Base-by-base conservation (phyloP, 306 rosid species). In the Cicer bijugum region DNA sequence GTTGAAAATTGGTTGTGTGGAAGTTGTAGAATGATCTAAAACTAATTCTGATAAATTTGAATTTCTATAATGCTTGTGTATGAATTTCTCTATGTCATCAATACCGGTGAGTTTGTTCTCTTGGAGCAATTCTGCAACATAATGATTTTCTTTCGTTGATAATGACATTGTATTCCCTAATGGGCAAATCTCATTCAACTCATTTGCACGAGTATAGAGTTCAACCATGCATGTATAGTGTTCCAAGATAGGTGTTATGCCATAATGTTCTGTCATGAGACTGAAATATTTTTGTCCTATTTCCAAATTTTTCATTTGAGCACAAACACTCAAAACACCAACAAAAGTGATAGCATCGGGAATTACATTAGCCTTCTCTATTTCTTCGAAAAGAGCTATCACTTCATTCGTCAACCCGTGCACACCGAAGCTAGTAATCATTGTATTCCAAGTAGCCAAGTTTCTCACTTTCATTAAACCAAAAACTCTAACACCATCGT, bases 371-470 rank as follows among this genome's bases (percentile, higher is more conserved):
- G 44, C 65, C 73, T 62, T 75, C 75, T 78, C 82, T 90, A 86
- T 88, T 62, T 81, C 87, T 67, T 56, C 61, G 61, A 84, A 89
- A 61, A 85, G 46, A 8, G 58, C 66, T 0, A 86, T 67, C 23
- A 89, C 92, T 77, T 86, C 89, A 56, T 79, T 45, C 17, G 89
- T 86, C 56, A 69, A 74, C n/a, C 96, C 92, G 37, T 87, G 90
- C 59, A 89, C 96, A 8, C 96, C 96, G 71, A 87, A 77, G 88
- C 90, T 82, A 65, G 92, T 86, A 78, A 89, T 86, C 90, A 89
- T 87, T 16, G 88, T 59, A 67, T 89, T 89, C 96, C 96, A 87
- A 10, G 96, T 87, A 19, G 92, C 88, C 83, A 89, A 72, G 72
- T 84, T 85, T 75, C 60, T 89, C 50, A 39, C 59, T 50, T 67